These are phyloP conservation scores for Leonotis leonurus DNA, from an alignment of 257 asterid species.

Conservation along the genomic window DNA sequence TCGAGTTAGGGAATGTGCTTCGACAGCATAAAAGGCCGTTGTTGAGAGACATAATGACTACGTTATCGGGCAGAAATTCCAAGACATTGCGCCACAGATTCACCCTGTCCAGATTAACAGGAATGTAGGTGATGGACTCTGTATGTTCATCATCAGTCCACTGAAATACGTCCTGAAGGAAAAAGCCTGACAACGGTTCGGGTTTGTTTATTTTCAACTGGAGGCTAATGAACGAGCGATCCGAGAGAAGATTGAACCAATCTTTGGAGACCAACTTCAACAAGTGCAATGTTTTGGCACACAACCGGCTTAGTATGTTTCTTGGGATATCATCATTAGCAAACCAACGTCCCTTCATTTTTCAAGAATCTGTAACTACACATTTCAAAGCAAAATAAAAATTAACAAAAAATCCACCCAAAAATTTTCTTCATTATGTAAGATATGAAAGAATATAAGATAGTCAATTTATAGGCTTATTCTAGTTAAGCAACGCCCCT, in stretches of 20 bases:
- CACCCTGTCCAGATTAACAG: conserved; percentile 12
- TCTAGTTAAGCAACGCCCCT: no score
- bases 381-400: not conserved
- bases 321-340: conserved; percentile 29
- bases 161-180: conserved; percentile 46
- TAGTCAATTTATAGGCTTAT: no score
- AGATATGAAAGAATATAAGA: no score
- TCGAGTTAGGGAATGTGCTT: conserved; percentile 29
- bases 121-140: conserved; percentile 38
- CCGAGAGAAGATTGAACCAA: conserved; percentile 43
- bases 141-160: conserved; percentile 28
- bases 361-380: conserved; percentile 11
- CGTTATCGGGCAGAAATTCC: conserved; percentile 51
- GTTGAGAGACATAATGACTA: conserved; percentile 37
- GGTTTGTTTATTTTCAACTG: conserved; percentile 37
- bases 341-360: conserved; percentile 30
- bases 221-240: conserved; percentile 31
- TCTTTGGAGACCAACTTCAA: conserved; percentile 51
- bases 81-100: conserved; percentile 21
- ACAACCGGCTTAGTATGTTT: conserved; percentile 34
- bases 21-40: conserved; percentile 63
- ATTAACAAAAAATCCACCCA: not conserved
- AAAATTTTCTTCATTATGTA: not conserved
- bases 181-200: conserved; percentile 40
- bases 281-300: conserved; percentile 33